A percentile compares a stretch with the other conserved stretches of the same genome.
Conservation (phyloP, 164 flowering plant species). For the Chimonanthus praecox region DNA sequence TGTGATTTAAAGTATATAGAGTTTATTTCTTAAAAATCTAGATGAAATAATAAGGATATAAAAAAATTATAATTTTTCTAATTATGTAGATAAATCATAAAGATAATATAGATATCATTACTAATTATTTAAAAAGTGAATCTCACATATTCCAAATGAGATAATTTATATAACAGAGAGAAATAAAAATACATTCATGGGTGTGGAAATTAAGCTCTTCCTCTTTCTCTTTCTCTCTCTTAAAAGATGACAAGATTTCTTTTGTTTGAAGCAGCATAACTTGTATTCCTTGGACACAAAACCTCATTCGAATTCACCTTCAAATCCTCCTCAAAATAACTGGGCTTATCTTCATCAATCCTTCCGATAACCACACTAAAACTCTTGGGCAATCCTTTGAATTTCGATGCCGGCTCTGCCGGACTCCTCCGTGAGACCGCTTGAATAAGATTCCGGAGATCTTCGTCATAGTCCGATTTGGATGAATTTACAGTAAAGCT, state of each 20-base stretch:
- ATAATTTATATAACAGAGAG: too few relatives aligned
- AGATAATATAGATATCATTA: too few relatives aligned
- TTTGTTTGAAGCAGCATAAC: conserved; percentile 4
- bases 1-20: too few relatives aligned
- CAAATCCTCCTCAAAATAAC: conserved; percentile 32
- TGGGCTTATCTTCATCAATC: conserved; percentile 64
- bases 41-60: too few relatives aligned
- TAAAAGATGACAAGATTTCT: not conserved
- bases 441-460: conserved; percentile 36
- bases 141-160: too few relatives aligned
- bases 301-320: not conserved
- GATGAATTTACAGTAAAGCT: conserved; percentile 37
- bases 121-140: too few relatives aligned
- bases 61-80: too few relatives aligned
- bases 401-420: not conserved
- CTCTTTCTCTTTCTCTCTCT: too few relatives aligned
- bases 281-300: conserved; percentile 6
- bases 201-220: too few relatives aligned
- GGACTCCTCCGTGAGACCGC: conserved; percentile 30
- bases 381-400: conserved; percentile 27
- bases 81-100: too few relatives aligned
- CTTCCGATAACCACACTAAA: conserved; percentile 44
- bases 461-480: conserved; percentile 25
- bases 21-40: too few relatives aligned
- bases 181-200: too few relatives aligned